These are phyloP conservation scores for Thymus quinquecostatus DNA, from an alignment of 257 asterid genomes.

Conservation along the genomic window DNA sequence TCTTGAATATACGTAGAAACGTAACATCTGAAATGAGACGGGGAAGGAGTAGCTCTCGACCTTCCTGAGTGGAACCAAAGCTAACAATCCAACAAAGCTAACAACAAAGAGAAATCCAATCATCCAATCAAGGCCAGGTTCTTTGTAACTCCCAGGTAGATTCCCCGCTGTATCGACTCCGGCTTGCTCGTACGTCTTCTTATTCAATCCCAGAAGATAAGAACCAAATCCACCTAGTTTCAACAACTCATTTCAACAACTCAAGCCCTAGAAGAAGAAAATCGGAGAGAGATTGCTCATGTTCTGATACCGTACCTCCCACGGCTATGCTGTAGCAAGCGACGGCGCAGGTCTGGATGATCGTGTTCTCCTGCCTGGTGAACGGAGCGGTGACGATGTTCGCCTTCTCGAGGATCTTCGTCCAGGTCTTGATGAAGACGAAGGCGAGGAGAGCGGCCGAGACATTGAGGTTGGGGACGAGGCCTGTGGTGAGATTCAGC, in stretches of 20 bases:
- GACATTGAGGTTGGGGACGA: conserved; percentile 87
- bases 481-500: conserved; percentile 85
- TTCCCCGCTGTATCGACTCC: conserved; percentile 67
- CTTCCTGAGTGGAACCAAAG: conserved; percentile 76
- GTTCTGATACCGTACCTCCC: conserved; percentile 52
- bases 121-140: conserved; percentile 78
- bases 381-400: conserved; percentile 58
- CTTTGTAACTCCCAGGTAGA: conserved; percentile 55
- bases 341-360: conserved; percentile 89
- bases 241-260: background rate
- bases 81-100: conserved; percentile 70
- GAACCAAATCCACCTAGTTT: conserved; percentile 73
- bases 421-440: conserved; percentile 71
- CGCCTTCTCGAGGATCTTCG: conserved; percentile 61
- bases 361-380: conserved; percentile 82
- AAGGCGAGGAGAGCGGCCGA: conserved; percentile 90
- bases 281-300: background rate
- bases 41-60: background rate
- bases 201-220: conserved; percentile 61
- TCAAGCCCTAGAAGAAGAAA: no score
- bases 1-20: no score
- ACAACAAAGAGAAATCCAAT: conserved; percentile 66
- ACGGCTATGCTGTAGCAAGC: conserved; percentile 86
- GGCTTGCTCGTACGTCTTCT: conserved; percentile 62
- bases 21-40: no score